Percentiles rank a stretch among this genome's conserved stretches.
phyloP scores from a whole-genome alignment of 768 basidiomycete species.

The Tricholoma bakamatsutake region DNA sequence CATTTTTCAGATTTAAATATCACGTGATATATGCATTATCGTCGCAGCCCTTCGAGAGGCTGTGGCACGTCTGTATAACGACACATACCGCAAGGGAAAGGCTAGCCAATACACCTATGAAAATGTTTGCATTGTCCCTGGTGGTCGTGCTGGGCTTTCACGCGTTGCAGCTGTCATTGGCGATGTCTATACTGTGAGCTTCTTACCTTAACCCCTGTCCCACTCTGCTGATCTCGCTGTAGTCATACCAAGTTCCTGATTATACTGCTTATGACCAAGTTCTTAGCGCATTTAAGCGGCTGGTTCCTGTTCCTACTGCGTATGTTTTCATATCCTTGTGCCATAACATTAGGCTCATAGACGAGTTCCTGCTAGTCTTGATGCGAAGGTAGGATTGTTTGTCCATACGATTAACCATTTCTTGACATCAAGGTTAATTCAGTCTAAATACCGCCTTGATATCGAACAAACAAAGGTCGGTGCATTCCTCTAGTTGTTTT shows the following conservation, averaged over 20 bases:
- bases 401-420: background rate
- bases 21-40: background rate
- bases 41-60: constrained; percentile 72
- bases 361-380: constrained; percentile 16
- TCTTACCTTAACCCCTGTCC: background rate
- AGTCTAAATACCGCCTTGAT: constrained; percentile 71
- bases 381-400: constrained; percentile 24
- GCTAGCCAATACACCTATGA: constrained; percentile 82
- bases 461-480: constrained; percentile 71
- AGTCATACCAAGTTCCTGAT: constrained; percentile 90
- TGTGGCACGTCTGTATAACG: constrained; percentile 87
- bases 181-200: constrained; percentile 74
- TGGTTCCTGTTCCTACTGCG: constrained; percentile 89
- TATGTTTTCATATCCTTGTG: constrained; percentile 30
- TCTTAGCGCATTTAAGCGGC: constrained; percentile 77
- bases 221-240: constrained; percentile 5
- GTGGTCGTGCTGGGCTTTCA: constrained; percentile 85
- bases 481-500: background rate
- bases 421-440: constrained; percentile 5
- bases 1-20: background rate
- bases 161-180: constrained; percentile 90
- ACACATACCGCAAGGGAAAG: constrained; percentile 79
- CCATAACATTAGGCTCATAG: background rate
- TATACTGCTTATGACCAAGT: constrained; percentile 89
- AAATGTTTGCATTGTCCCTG: constrained; percentile 94